A percentile compares a stretch with the other conserved stretches of the same genome.
Conservation (phyloP, 2,329 filamentous ascomycete species). For the Stachybotrys chartarum region DNA sequence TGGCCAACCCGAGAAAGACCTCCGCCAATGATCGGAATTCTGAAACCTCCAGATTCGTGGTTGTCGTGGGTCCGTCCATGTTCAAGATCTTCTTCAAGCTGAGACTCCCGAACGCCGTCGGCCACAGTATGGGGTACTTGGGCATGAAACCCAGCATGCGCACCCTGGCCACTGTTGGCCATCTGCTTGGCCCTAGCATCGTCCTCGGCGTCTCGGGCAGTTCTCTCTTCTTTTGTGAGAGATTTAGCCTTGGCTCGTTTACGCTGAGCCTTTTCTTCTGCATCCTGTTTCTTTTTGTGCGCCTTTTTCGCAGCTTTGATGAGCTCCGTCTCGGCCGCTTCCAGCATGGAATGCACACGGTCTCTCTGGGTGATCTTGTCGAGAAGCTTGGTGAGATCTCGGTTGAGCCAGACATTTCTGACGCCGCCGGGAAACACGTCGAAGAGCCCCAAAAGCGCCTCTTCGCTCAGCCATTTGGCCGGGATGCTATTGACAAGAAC, state of each 20-base stretch:
- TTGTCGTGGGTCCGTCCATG: slow-evolving; percentile 12
- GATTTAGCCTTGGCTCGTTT: slow-evolving; percentile 41
- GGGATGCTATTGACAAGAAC: slow-evolving; percentile 91
- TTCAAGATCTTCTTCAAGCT: slow-evolving; percentile 9
- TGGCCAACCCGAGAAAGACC: slow-evolving; percentile 39
- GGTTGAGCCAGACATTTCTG: slow-evolving; percentile 93
- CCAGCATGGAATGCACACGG: slow-evolving; percentile 62
- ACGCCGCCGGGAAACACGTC: slow-evolving; percentile 96
- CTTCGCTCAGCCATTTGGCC: slow-evolving; percentile 77
- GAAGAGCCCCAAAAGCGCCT: slow-evolving; percentile 76
- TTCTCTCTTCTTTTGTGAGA: slow-evolving; percentile 43
- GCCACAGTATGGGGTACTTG: slow-evolving; percentile 45
- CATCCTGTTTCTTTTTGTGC: slow-evolving; percentile 60
- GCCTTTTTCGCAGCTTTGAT: slow-evolving; percentile 74
- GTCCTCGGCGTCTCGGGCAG: slow-evolving; percentile 36
- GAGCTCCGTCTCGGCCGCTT: slow-evolving; percentile 76
- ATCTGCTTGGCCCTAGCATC: slow-evolving; percentile 43
- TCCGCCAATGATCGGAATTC: slow-evolving; percentile 22
- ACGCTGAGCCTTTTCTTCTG: slow-evolving; percentile 59
- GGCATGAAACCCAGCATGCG: slow-evolving; percentile 45
- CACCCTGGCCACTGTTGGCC: slow-evolving; percentile 41
- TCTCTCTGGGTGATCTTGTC: slow-evolving; percentile 78
- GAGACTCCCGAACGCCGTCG: slow-evolving; percentile 35
- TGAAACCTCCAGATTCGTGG: slow-evolving; percentile 16
- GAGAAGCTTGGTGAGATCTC: slow-evolving; percentile 74